phyloP scores from a whole-genome alignment of 495 filamentous ascomycete genomes.

The Hypoxylon crocopeplum region DNA sequence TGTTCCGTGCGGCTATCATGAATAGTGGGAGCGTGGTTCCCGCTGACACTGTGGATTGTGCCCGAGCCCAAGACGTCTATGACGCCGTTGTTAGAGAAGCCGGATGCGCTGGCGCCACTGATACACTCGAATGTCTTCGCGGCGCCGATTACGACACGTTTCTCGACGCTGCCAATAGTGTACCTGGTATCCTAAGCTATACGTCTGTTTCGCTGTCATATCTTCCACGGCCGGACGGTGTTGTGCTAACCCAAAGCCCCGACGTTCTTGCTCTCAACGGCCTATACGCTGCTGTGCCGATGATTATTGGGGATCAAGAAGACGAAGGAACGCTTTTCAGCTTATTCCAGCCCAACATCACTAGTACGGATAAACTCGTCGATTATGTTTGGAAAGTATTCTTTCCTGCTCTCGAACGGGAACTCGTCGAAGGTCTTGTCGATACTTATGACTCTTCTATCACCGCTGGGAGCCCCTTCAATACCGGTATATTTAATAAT shows the following conservation, averaged over 20 bases:
- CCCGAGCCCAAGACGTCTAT: slow-evolving; percentile 69
- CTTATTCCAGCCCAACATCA: slow-evolving; percentile 69
- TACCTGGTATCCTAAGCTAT: slow-evolving; percentile 68
- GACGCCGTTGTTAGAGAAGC: slow-evolving; percentile 64
- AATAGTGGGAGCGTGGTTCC: slow-evolving; percentile 71
- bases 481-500: slow-evolving; percentile 66
- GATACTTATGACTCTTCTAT: slow-evolving; percentile 59
- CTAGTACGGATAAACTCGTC: slow-evolving; percentile 60
- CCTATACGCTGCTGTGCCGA: slow-evolving; percentile 63
- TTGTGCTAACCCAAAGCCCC: slow-evolving; percentile 60
- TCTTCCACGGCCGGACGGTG: slow-evolving; percentile 70
- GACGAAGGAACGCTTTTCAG: slow-evolving; percentile 67
- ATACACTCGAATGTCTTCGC: slow-evolving; percentile 71
- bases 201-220: slow-evolving; percentile 68
- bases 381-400: slow-evolving; percentile 64
- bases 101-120: slow-evolving; percentile 61
- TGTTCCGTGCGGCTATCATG: slow-evolving; percentile 78
- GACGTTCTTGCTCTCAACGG: slow-evolving; percentile 57
- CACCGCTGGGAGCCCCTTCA: slow-evolving; percentile 67
- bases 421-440: slow-evolving; percentile 60
- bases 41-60: slow-evolving; percentile 67
- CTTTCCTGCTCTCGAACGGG: slow-evolving; percentile 58
- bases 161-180: slow-evolving; percentile 70
- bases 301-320: slow-evolving; percentile 67
- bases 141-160: slow-evolving; percentile 63